These are phyloP conservation scores for Suillus discolor DNA, from an alignment of 768 basidiomycete genomes.

Conservation along the genomic window DNA sequence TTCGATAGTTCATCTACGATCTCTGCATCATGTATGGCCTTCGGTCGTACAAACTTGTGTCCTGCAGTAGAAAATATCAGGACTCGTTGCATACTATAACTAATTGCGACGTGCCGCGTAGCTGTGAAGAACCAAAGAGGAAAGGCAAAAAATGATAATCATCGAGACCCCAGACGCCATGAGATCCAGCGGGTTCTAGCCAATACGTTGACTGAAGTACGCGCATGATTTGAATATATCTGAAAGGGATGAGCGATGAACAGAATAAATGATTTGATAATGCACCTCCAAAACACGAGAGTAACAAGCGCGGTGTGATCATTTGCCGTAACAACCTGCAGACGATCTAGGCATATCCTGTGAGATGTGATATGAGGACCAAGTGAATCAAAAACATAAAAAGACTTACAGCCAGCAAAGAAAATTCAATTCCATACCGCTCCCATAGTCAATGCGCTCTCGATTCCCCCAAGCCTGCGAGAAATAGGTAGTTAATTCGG, in stretches of 20 bases:
- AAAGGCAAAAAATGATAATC: conserved; percentile 97
- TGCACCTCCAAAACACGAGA: conserved; percentile 86
- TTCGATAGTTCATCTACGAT: conserved; percentile 90
- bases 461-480: conserved; percentile 90
- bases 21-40: conserved; percentile 89
- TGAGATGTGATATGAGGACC: neutral
- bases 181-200: conserved; percentile 98
- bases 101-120: conserved; percentile 48
- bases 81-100: neutral
- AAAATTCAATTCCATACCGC: conserved; percentile 99
- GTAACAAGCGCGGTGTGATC: conserved; percentile 81
- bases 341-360: conserved; percentile 79
- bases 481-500: conserved; percentile 82
- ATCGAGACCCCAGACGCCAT: conserved; percentile 97
- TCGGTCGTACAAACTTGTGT: conserved; percentile 89
- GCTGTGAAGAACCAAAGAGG: conserved; percentile 82
- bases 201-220: conserved; percentile 91
- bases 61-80: conserved; percentile 42
- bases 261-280: neutral
- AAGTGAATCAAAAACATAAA: neutral
- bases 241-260: conserved; percentile 18
- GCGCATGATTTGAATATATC: conserved; percentile 82
- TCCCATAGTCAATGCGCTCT: conserved; percentile 96
- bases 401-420: conserved; percentile 88
- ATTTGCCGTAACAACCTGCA: conserved; percentile 60